Base-by-base conservation (phyloP, 2,329 filamentous ascomycete species). In the Aspergillus costaricaensis region DNA sequence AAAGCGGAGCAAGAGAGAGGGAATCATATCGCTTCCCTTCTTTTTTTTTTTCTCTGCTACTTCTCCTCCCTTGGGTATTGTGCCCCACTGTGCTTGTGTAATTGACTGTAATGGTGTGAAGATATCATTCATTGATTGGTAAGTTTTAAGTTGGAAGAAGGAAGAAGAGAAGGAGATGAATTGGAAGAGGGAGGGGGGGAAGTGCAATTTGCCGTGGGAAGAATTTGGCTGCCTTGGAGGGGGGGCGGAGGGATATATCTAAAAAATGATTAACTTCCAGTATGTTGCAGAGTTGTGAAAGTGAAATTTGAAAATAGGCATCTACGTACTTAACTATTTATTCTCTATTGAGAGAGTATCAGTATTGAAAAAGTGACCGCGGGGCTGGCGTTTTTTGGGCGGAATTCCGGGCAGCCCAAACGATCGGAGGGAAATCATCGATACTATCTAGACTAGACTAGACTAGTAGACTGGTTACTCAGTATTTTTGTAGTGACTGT, bases 151-250 rank as follows among this genome's bases (percentile, higher is more conserved):
- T 44, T 36, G 32, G 32, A 36, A 36, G 32, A 36, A 36, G 30
- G 12, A 12, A 14, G 12, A 14, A 14, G 12, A 14, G 32, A 36
- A 36, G 32, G 12, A 36, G 12, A 36, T 12, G 30, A 12, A 32
- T 1, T 4, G 21, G 30, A 23, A 4, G 41, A 12, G 10, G 21
- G 6, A 4, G n/a, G 8, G 10, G 3, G 9, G n/a, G 17, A 12
- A 19, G 6, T 44, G 41, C 10, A 9, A 21, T 17, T 44, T 21
- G 3, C 21, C 17, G 5, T 44, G 15, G 39, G 39, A 19, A 43
- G 39, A 59, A 59, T 59, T 19, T 59, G 32, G 57, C 39, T 59
- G 57, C 57, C 57, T 59, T 59, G 57, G 47, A 12, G 25, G 50
- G 25, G 25, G 25, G 7, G 25, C 25, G 25, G 25, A 27, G 25